Base-by-base conservation (phyloP, 2,329 filamentous ascomycete species). In the Tolypocladium cylindrosporum region DNA sequence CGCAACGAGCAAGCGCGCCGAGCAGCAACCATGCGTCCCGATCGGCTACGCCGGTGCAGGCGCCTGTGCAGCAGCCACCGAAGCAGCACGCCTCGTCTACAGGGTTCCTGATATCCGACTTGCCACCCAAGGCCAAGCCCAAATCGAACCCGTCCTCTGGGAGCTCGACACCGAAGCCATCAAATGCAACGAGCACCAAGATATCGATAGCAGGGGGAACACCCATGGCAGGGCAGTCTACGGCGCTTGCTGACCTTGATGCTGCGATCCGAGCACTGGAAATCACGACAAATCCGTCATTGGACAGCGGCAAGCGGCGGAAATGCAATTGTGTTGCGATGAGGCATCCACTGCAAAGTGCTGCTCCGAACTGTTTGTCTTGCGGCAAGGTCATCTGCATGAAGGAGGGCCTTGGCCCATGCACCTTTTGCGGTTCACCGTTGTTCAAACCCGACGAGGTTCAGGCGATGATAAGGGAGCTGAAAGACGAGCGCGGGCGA, bases 331-430 rank as follows among this genome's bases (percentile, higher is more conserved):
- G 94, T 71, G 91, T 95, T 67, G 94, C 90, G 0, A 86, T 89
- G 0, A 84, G 90, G 1, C 94, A 99, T 71, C 90, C 93, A 0
- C 81, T 97, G 3, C 87, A 97, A 51, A 84, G 84, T n/a, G 91
- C 93, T 0, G 91, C 92, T 0, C 94, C 94, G 0, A 99, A 97
- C 70, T 99, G 94, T 69, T 76, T 95, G 19, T 87, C 82, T 51
- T 99, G 94, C 66, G 94, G 94, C 59, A 97, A 97, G 71, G 91
- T 99, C 14, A 87, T 97, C 57, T 99, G 94, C 70, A 85, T 96
- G 31, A 92, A 94, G 67, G 92, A 99, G 72, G 94, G 94, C 0
- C 79, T 97, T 0, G 93, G 93, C 0, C 93, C 93, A 0, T 99
- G 94, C 71, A 97, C 93, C 0, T 97, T 90, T 68, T 99, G 94